Conservation (phyloP, 768 basidiomycete species). For the Royoungia palumana region DNA sequence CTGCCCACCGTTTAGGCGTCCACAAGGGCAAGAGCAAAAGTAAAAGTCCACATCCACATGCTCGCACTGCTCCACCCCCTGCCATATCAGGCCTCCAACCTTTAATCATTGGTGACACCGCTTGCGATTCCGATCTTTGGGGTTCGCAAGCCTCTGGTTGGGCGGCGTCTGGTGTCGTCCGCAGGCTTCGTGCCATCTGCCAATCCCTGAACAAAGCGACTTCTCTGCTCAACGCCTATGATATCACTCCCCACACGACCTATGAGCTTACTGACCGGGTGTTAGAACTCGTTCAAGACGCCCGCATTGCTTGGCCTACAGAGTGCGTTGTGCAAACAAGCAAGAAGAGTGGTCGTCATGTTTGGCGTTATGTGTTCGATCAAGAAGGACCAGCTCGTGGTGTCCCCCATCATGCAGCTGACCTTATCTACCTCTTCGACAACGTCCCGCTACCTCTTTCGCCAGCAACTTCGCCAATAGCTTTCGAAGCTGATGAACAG, state of each 20-base stretch:
- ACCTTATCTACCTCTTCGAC: slow-evolving; percentile 77
- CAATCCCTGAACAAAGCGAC: slow-evolving; percentile 64
- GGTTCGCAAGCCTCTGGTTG: slow-evolving; percentile 56
- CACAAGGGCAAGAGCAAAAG: slow-evolving; percentile 23
- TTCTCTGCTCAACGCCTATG: slow-evolving; percentile 64
- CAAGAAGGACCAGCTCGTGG: slow-evolving; percentile 69
- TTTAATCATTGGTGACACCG: slow-evolving; percentile 72
- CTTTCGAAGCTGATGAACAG: slow-evolving; percentile 33
- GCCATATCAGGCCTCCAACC: slow-evolving; percentile 46
- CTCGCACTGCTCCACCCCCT: slow-evolving; percentile 7
- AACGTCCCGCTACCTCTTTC: slow-evolving; percentile 57
- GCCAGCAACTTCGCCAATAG: slow-evolving; percentile 31
- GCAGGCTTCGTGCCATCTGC: slow-evolving; percentile 70
- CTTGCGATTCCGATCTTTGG: slow-evolving; percentile 64
- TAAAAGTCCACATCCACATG: slow-evolving; percentile 28
- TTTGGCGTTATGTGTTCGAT: slow-evolving; percentile 81
- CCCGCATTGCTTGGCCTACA: slow-evolving; percentile 74
- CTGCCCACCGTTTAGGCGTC: slow-evolving; percentile 24
- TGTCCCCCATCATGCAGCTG: slow-evolving; percentile 65
- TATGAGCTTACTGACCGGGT: slow-evolving; percentile 67
- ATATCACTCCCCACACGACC: slow-evolving; percentile 59
- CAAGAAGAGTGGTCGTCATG: slow-evolving; percentile 51
- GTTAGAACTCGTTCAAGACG: slow-evolving; percentile 72
- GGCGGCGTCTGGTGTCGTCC: slow-evolving; percentile 57
- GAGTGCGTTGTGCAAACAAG: slow-evolving; percentile 57